These are phyloP conservation scores for Xylaria hypoxylon DNA, from an alignment of 2,329 filamentous ascomycete genomes.

Conservation along the genomic window DNA sequence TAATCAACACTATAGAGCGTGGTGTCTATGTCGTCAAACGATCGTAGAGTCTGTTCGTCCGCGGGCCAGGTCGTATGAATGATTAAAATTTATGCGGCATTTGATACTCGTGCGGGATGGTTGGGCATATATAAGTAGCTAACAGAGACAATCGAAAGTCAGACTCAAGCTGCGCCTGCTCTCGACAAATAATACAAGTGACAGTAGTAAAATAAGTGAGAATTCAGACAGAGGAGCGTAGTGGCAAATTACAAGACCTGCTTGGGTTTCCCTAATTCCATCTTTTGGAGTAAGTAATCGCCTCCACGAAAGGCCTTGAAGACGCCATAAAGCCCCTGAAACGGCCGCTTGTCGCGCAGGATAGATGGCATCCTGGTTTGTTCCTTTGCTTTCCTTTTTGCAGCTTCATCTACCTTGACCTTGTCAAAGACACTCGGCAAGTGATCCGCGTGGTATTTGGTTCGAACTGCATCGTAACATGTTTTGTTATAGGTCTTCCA, in stretches of 20 bases:
- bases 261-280: conserved; percentile 16
- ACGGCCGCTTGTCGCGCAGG: conserved; percentile 55
- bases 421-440: conserved; percentile 76
- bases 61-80: background rate
- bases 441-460: conserved; percentile 68
- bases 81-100: conserved; percentile 17
- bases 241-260: background rate
- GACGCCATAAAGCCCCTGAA: conserved; percentile 61
- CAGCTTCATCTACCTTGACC: conserved; percentile 64
- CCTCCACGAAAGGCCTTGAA: conserved; percentile 58
- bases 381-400: conserved; percentile 49
- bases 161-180: background rate
- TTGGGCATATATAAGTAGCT: conserved; percentile 32
- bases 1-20: conserved; percentile 61
- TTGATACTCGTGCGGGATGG: conserved; percentile 18
- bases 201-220: background rate
- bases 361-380: conserved; percentile 51
- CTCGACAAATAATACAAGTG: conserved; percentile 2
- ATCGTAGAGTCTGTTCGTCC: conserved; percentile 30
- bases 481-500: conserved; percentile 71
- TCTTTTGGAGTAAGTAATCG: conserved; percentile 59
- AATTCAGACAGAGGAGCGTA: background rate
- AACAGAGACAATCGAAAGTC: conserved; percentile 23
- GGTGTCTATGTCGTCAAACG: conserved; percentile 59
- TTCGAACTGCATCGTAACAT: conserved; percentile 69